phyloP scores from a whole-genome alignment of 2,329 filamentous ascomycete species.

The Diaporthe destruens region DNA sequence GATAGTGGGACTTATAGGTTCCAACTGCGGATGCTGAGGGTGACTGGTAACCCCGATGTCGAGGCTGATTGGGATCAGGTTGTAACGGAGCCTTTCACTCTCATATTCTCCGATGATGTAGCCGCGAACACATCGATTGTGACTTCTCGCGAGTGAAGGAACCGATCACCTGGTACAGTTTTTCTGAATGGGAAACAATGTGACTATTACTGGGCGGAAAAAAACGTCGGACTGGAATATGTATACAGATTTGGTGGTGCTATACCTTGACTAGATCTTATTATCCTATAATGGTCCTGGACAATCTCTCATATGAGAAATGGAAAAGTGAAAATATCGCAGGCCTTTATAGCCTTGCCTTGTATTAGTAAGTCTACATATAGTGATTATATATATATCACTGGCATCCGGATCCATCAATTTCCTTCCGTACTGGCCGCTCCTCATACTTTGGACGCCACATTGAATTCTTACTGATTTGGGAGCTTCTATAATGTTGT shows the following conservation, averaged over 20 bases:
- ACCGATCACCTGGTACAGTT: neutral
- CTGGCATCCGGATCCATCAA: neutral
- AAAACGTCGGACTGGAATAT: no score
- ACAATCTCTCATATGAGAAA: no score
- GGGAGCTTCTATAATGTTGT: neutral
- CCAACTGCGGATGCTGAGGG: conserved; percentile 44
- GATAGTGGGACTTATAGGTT: conserved; percentile 46
- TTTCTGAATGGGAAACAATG: neutral
- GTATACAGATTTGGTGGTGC: no score
- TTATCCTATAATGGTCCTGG: no score
- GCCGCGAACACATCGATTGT: neutral
- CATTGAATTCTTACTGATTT: no score
- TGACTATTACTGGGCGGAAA: no score
- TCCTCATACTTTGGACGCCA: neutral
- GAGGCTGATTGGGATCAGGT: conserved; percentile 45
- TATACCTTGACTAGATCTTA: no score
- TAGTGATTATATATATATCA: neutral
- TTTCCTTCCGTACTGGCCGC: neutral
- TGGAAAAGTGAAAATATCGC: neutral
- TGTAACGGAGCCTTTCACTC: conserved; percentile 30
- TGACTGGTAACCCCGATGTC: conserved; percentile 45
- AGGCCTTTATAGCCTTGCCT: no score
- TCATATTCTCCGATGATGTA: conserved; percentile 3
- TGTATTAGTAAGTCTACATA: no score
- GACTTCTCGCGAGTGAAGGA: neutral